Evolutionary conservation across 2,329 filamentous ascomycete species (phyloP), one percentile per base, ranked within the genome.

Genomic region (Catunica adiposa): DNA sequence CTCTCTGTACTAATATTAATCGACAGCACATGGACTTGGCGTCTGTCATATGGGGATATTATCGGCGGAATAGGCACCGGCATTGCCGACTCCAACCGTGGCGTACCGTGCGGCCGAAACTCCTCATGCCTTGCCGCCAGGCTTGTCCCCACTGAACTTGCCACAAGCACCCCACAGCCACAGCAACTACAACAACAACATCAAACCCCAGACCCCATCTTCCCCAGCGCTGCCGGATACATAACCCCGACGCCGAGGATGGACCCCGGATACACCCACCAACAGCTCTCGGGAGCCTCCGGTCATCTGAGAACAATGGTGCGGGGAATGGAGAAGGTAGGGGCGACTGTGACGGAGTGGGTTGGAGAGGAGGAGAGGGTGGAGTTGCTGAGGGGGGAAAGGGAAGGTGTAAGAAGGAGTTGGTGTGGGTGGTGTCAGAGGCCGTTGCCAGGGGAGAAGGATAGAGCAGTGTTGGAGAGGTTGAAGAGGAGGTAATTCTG

Each of bases 341-440:
- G 89, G 1, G 85, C 84, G 3, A 87, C 84, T 59, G 90, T 96
- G 11, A 84, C 84, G 59, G 87, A 95, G 66, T 89, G 83, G 70
- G 84, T 86, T 61, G 87, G 90, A 64, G 87, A 94, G 68, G 76
- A 78, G 56, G 76, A 76, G 37, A 74, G 75, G 6, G 80, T 79
- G 3, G 74, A 76, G 57, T 83, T 84, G 61, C 71, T 96, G 25
- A 74, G 75, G 15, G 72, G 83, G 23, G 90, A 97, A 68, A 76
- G 82, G 55, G 72, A 72, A 14, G 86, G 86, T 0, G 68, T 70
- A 51, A 73, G 80, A 56, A 76, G 89, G 59, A 89, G 85, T 65
- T 95, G 88, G 87, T 97, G 89, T 67, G 87, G 85, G 0, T 96
- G 90, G 89, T 97, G 90, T 66, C 80, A 76, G 66, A 75, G 88